phyloP scores from a whole-genome alignment of 2,329 filamentous ascomycete species.

The Trichoderma harzianum region DNA sequence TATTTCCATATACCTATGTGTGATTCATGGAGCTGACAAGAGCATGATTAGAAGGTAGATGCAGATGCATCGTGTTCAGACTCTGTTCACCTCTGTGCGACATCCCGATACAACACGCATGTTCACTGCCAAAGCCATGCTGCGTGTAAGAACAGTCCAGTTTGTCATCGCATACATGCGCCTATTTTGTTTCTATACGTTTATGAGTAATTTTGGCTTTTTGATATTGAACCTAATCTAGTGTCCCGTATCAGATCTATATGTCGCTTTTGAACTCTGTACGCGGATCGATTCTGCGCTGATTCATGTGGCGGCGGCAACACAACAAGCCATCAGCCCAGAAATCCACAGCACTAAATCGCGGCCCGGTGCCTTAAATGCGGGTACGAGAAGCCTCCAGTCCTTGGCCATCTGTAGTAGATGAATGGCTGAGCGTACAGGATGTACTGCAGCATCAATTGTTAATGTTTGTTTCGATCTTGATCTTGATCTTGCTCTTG shows the following conservation, averaged over 20 bases:
- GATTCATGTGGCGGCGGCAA: background rate
- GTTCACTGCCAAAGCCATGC: background rate
- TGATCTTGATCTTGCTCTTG: background rate
- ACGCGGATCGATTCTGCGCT: background rate
- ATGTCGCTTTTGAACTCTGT: background rate
- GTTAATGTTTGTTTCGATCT: background rate
- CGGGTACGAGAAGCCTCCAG: background rate
- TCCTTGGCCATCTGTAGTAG: background rate
- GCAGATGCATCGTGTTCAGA: background rate
- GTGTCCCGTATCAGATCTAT: background rate
- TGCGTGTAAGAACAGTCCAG: background rate
- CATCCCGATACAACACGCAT: background rate
- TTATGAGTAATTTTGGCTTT: background rate
- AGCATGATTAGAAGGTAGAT: background rate
- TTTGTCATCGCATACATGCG: background rate
- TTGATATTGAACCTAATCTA: background rate
- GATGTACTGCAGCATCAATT: background rate
- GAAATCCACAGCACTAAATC: background rate
- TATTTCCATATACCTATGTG: background rate
- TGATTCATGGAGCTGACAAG: background rate
- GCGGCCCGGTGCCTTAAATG: background rate
- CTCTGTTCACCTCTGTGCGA: background rate
- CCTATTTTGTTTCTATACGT: background rate
- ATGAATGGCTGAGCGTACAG: background rate
- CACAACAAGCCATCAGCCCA: background rate